Evolutionary conservation across 257 asterid species (phyloP), one percentile per base, ranked within the genome.

Genomic region (Primulina huaijiensis): DNA sequence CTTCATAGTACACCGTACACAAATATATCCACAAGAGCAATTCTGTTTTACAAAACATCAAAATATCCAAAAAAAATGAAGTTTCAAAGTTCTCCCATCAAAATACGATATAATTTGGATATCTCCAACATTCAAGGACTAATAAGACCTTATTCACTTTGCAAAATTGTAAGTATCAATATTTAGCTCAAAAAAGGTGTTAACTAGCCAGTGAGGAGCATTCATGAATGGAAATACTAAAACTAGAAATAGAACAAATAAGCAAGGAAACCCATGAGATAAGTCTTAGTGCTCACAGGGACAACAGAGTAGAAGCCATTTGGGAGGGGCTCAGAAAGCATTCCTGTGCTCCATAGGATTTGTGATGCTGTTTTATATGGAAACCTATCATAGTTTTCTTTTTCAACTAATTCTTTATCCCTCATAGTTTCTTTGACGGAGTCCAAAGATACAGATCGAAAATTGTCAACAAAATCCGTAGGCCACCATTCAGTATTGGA

Each of bases 261-360:
- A 11, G 75, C 60, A 23, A 25, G 33, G 56, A 67, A 71, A 75
- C 27, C 31, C 62, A 72, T 11, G 72, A 64, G 72, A 73, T 37
- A 67, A 53, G 76, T 61, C 50, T 69, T 60, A 62, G 79, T 72
- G 75, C 99, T 94, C 81, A 94, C 99, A 8, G 97, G 96, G 77
- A 85, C 85, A 76, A 91, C 83, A 67, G 94, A 89, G 85, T 89
- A 94, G 88, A 94, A 94, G 68, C 99, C 99, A 82, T 91, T 89
- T 72, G 97, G 97, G 79, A 94, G 88, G 43, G 89, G 92, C 66
- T 85, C 97, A 37, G 90, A 87, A 72, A 94, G 96, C 82, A 81
- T 79, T 73, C 97, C 96, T 38, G 95, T 87, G 78, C 88, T 84
- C 99, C 99, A 94, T 55, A 94, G 88, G 69, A 84, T 83, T 82